These are phyloP conservation scores for Marasmius oreades DNA, from an alignment of 1,284 basidiomycete species.

Conservation along the genomic window DNA sequence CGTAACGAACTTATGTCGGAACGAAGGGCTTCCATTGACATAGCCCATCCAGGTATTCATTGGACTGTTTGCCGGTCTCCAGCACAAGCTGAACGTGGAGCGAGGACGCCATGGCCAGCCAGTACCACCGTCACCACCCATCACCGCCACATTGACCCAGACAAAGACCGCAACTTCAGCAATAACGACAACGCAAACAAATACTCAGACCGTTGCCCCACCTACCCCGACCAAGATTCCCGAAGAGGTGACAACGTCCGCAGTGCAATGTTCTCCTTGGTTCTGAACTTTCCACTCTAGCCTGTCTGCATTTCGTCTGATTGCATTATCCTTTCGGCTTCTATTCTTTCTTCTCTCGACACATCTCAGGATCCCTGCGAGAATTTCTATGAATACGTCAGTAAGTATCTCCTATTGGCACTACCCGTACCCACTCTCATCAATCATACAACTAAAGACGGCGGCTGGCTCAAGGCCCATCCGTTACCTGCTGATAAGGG, in stretches of 20 bases:
- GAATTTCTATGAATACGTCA: slow-evolving; percentile 91
- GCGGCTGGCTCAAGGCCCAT: slow-evolving; percentile 80
- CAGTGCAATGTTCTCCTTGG: not conserved
- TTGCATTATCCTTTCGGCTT: slow-evolving; percentile 83
- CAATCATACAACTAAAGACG: slow-evolving; percentile 40
- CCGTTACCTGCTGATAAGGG: slow-evolving; percentile 85
- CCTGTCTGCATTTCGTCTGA: slow-evolving; percentile 72
- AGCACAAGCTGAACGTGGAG: slow-evolving; percentile 66
- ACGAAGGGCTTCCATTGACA: not conserved
- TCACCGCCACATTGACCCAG: not conserved
- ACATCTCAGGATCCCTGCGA: slow-evolving; percentile 88
- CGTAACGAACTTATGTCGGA: slow-evolving; percentile 15
- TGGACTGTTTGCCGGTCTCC: slow-evolving; percentile 87
- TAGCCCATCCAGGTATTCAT: slow-evolving; percentile 61
- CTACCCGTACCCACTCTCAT: not conserved
- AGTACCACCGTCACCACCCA: slow-evolving; percentile 23
- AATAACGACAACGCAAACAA: slow-evolving; percentile 36
- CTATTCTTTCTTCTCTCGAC: slow-evolving; percentile 82
- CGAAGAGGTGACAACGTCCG: slow-evolving; percentile 36
- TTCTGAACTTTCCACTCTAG: slow-evolving; percentile 28
- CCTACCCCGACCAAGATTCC: slow-evolving; percentile 47
- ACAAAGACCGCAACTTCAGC: slow-evolving; percentile 23
- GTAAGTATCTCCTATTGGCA: slow-evolving; percentile 40
- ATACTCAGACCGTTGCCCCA: slow-evolving; percentile 31
- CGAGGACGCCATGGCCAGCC: slow-evolving; percentile 32